Percentiles rank a stretch among this genome's conserved stretches.
Evolutionary conservation across 306 rosid species (phyloP).

Genomic region (Hippophae gyantsensis): DNA sequence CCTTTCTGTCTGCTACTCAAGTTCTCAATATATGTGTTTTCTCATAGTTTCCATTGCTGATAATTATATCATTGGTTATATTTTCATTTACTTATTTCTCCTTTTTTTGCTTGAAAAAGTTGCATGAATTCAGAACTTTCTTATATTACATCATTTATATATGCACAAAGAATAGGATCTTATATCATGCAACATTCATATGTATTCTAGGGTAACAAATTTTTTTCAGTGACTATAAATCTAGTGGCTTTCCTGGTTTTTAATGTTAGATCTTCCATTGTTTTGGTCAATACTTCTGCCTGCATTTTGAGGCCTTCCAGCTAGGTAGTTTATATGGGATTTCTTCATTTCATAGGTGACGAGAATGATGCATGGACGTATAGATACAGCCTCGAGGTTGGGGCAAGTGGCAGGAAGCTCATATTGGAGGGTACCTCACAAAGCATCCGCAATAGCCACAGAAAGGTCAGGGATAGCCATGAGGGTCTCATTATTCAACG

Average conservation of each 20-base stretch:
- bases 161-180: no score
- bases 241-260: conserved; percentile 18
- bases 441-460: conserved; percentile 82
- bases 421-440: conserved; percentile 94
- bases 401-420: conserved; percentile 80
- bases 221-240: not conserved
- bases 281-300: conserved; percentile 97
- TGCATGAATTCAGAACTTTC: no score
- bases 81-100: no score
- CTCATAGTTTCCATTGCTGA: no score
- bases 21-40: no score
- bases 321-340: conserved; percentile 97
- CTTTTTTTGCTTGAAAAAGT: no score
- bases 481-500: conserved; percentile 93
- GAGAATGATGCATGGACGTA: conserved; percentile 91
- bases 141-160: no score
- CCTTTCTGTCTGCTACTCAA: no score
- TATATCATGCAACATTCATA: no score
- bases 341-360: conserved; percentile 91
- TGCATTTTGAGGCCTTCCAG: conserved; percentile 97
- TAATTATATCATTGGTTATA: no score
- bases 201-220: no score
- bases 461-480: conserved; percentile 93
- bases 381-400: conserved; percentile 91
- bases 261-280: conserved; percentile 78